These are phyloP conservation scores for Talaromyces amestolkiae DNA, from an alignment of 2,329 filamentous ascomycete genomes.

Conservation along the genomic window DNA sequence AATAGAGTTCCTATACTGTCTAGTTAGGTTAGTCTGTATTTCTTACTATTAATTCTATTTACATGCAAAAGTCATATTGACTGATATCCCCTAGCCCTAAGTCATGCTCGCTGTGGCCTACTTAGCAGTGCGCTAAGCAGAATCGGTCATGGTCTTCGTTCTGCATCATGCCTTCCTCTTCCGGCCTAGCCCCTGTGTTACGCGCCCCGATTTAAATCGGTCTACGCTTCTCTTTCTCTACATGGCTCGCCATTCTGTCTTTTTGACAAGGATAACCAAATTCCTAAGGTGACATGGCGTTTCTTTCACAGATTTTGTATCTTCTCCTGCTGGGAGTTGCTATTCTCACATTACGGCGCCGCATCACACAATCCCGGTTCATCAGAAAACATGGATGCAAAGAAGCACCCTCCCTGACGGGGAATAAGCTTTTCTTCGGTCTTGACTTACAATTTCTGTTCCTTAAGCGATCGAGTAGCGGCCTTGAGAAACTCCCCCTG, in stretches of 20 bases:
- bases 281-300: neutral
- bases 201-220: neutral
- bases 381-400: constrained; percentile 12
- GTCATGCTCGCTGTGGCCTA: no score
- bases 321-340: neutral
- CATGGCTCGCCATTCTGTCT: neutral
- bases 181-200: neutral
- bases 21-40: no score
- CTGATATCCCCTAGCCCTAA: no score
- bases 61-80: no score
- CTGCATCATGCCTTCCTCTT: neutral
- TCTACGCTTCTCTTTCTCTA: neutral
- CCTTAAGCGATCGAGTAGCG: constrained; percentile 1
- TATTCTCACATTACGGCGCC: neutral
- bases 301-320: neutral
- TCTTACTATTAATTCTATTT: no score
- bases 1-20: no score
- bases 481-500: constrained; percentile 9
- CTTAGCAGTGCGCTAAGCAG: no score
- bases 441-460: constrained; percentile 10
- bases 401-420: constrained; percentile 6
- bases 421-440: neutral
- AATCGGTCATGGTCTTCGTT: neutral
- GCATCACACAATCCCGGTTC: neutral
- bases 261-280: neutral